These are phyloP conservation scores for Nothophoma quercina DNA, from an alignment of 2,329 filamentous ascomycete genomes.

Conservation along the genomic window DNA sequence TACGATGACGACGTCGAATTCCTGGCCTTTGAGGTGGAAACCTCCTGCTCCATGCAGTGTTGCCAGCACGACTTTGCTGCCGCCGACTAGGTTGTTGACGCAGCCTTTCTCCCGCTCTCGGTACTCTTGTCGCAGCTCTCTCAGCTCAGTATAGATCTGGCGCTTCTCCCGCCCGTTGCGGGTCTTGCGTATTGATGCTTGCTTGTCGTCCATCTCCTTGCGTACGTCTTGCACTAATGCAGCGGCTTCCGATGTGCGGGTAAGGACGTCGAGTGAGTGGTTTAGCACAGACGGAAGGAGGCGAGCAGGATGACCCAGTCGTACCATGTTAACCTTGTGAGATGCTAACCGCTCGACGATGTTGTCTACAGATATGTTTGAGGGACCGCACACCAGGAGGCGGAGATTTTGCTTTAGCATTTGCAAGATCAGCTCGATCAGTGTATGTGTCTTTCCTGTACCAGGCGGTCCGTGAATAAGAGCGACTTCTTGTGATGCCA, in stretches of 20 bases:
- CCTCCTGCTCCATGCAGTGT: slow-evolving; percentile 93
- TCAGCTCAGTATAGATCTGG: slow-evolving; percentile 84
- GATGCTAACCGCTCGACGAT: slow-evolving; percentile 90
- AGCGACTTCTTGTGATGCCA: slow-evolving; percentile 81
- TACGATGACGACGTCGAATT: slow-evolving; percentile 93
- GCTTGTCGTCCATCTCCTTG: slow-evolving; percentile 90
- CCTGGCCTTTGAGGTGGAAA: slow-evolving; percentile 77
- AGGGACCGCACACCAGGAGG: slow-evolving; percentile 92
- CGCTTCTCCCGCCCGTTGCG: slow-evolving; percentile 79
- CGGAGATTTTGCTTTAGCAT: slow-evolving; percentile 76
- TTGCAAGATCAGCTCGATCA: slow-evolving; percentile 96
- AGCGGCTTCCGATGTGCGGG: slow-evolving; percentile 87
- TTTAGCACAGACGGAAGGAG: slow-evolving; percentile 86
- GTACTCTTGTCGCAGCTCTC: slow-evolving; percentile 86
- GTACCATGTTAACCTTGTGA: slow-evolving; percentile 84
- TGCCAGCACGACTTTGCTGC: slow-evolving; percentile 87
- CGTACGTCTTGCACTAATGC: slow-evolving; percentile 89
- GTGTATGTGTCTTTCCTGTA: slow-evolving; percentile 94
- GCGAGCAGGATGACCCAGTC: slow-evolving; percentile 90
- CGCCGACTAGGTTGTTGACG: slow-evolving; percentile 74
- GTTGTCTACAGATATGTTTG: slow-evolving; percentile 97
- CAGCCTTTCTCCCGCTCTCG: slow-evolving; percentile 84
- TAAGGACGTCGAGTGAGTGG: slow-evolving; percentile 90
- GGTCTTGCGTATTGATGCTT: slow-evolving; percentile 87
- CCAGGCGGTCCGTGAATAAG: slow-evolving; percentile 95